These are phyloP conservation scores for Uncinocarpus reesii DNA, from an alignment of 2,329 filamentous ascomycete genomes.

Conservation along the genomic window DNA sequence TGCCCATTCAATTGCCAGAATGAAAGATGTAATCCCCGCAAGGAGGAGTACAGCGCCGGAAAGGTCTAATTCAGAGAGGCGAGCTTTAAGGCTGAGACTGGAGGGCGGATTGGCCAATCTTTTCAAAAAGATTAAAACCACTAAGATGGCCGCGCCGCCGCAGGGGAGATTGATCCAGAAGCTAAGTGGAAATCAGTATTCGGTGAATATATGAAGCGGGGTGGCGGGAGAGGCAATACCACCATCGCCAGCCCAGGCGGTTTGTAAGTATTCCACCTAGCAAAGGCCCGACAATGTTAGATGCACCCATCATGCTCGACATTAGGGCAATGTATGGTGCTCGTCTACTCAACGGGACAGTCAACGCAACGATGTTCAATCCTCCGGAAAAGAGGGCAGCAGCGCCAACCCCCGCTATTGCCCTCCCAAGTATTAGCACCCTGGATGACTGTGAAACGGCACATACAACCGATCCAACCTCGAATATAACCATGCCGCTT, in stretches of 20 bases:
- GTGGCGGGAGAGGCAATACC: not conserved
- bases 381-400: constrained; percentile 33
- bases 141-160: not conserved
- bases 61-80: constrained; percentile 4
- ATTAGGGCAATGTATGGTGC: constrained; percentile 13
- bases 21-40: constrained; percentile 18
- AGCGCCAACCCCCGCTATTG: constrained; percentile 33
- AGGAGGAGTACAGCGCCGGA: constrained; percentile 19
- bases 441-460: constrained; percentile 12
- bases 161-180: constrained; percentile 14
- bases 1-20: constrained; percentile 23
- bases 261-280: constrained; percentile 14
- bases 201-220: not conserved
- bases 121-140: constrained; percentile 7
- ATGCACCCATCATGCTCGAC: constrained; percentile 14
- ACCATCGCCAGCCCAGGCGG: constrained; percentile 17
- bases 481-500: constrained; percentile 23
- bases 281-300: constrained; percentile 15
- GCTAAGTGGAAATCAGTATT: not conserved
- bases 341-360: constrained; percentile 12
- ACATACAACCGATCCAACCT: constrained; percentile 19
- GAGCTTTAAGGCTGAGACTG: not conserved
- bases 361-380: constrained; percentile 18
- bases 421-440: constrained; percentile 20
- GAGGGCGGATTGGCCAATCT: not conserved